Base-by-base conservation (phyloP, 2,329 filamentous ascomycete species). In the Curvularia verruculosa region DNA sequence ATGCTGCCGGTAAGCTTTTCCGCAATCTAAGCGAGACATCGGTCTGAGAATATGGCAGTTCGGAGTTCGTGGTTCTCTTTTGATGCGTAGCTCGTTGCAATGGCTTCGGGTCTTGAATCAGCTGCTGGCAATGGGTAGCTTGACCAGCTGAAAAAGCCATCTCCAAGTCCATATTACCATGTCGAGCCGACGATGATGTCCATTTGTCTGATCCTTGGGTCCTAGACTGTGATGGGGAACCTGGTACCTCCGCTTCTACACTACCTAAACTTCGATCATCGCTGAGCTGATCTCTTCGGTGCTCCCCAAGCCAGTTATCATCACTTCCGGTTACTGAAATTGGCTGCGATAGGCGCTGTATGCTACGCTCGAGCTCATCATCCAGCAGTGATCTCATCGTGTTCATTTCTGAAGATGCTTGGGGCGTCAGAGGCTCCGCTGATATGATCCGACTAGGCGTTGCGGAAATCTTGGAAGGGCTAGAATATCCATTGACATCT, bases 361-460 rank as follows among this genome's bases (percentile, higher is more conserved):
- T 59, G 46, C 53, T 65, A 18, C 23, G 40, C 21, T 61, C 56
- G 12, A 64, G 43, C 10, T 61, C 58, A 10, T 52, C 12, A 10
- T 64, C 54, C 3, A 52, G n/a, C 7, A 21, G 28, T 7, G 44
- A 18, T 7, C 12, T 39, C 4, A 15, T 5, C 9, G 45, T 44
- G 12, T 60, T 64, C 24, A 9, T 36, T 18, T 37, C 58, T 39
- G 61, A 54, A n/a, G 45, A 56, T 3, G 52, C 66, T 24, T 61
- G 66, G 19, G 66, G 67, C 2, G 65, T 71, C 13, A 68, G 9
- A 21, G 60, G 63, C 3, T 63, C 52, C 3, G 48, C 9, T 21
- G 45, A 31, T 8, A 21, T 44, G 3, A 28, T 34, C 21, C 41
- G 49, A 34, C 9, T 26, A 13, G 53, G 56, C 24, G 36, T 65